Evolutionary conservation across 352 stramenopile species (phyloP).

Genomic region (Phytophthora kernoviae): DNA sequence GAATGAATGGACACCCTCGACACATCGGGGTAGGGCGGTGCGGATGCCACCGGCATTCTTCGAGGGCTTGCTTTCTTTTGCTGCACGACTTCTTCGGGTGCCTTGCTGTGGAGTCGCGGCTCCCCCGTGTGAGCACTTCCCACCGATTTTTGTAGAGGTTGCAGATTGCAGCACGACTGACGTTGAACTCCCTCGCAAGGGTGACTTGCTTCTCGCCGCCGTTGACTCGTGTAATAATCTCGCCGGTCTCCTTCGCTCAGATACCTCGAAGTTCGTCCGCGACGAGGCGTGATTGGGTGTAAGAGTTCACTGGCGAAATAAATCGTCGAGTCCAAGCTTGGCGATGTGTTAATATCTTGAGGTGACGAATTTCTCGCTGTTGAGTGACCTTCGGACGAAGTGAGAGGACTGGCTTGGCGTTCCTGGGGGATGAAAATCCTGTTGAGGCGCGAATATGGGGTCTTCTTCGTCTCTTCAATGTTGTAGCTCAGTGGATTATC

Average conservation of each 20-base stretch:
- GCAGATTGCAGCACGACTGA: conserved; percentile 57
- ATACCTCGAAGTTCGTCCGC: conserved; percentile 29
- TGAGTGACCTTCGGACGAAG: background rate
- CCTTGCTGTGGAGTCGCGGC: background rate
- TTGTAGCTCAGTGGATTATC: background rate
- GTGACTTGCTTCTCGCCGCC: conserved; percentile 52
- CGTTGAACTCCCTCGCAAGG: conserved; percentile 51
- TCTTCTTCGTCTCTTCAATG: background rate
- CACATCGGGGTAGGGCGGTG: background rate
- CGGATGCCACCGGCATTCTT: background rate
- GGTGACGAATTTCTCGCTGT: background rate
- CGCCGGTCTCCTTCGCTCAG: conserved; percentile 25
- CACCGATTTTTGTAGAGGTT: conserved; percentile 65
- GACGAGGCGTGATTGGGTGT: conserved; percentile 5
- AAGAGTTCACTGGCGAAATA: conserved; percentile 2
- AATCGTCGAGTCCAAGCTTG: background rate
- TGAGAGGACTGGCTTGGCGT: conserved; percentile 2
- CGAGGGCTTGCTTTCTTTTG: conserved; percentile 5
- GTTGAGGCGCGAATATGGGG: background rate
- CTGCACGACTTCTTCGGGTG: conserved; percentile 13
- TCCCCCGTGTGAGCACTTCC: conserved; percentile 42
- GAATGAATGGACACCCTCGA: background rate
- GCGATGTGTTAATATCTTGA: conserved; percentile 1
- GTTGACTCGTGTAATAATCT: conserved; percentile 55
- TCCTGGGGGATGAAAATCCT: background rate